Conservation (phyloP, 371 early-diverging fungal species). For the Haplosporangium sp. region DNA sequence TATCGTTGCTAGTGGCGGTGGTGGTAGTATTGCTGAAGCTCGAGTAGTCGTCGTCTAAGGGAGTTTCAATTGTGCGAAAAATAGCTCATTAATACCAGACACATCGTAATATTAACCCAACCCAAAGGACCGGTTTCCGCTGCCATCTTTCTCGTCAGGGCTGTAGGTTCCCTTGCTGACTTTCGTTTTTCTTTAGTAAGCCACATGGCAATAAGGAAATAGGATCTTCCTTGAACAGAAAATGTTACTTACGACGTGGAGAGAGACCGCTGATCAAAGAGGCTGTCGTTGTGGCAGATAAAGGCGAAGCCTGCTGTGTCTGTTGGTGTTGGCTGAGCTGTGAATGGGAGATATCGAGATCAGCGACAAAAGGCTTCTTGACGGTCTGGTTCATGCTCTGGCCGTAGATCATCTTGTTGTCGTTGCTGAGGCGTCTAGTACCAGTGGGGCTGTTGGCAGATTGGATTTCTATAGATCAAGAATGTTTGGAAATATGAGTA, state of each 20-base stretch:
- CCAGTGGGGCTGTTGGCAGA: conserved; percentile 9
- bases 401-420: conserved; percentile 24
- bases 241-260: conserved; percentile 32
- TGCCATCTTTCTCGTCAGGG: no score
- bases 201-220: conserved; percentile 3
- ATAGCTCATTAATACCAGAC: conserved; percentile 12
- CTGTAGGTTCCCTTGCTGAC: no score
- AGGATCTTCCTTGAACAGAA: conserved; percentile 1
- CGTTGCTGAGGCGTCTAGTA: conserved; percentile 1
- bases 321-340: conserved; percentile 10
- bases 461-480: conserved; percentile 9
- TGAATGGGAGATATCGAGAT: conserved; percentile 28
- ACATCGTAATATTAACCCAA: not conserved
- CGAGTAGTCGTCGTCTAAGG: conserved; percentile 34
- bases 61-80: not conserved
- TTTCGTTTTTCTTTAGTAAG: no score
- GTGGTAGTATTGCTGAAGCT: conserved; percentile 8
- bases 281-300: conserved; percentile 18
- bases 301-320: conserved; percentile 10
- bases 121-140: not conserved
- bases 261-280: conserved; percentile 1
- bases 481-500: not conserved
- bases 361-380: conserved; percentile 28
- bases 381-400: conserved; percentile 19
- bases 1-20: conserved; percentile 2